Percentiles rank a stretch among this genome's conserved stretches.
These are phyloP conservation scores for Coccomyxa subellipsoidea DNA, from an alignment of 163 green algal genomes.

Conservation along the genomic window DNA sequence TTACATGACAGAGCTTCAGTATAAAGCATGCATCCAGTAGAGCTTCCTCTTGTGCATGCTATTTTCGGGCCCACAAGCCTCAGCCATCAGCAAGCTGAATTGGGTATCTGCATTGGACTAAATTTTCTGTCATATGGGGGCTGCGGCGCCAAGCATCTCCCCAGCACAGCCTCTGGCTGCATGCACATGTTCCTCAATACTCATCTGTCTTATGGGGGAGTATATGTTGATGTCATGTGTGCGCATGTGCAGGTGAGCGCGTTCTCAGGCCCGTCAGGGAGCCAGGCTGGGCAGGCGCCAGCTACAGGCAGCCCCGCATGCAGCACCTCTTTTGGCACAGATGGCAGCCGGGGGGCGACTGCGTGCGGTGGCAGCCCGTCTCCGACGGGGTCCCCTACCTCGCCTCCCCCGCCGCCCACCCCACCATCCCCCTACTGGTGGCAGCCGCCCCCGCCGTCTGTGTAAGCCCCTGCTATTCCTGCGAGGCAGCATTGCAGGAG, in stretches of 20 bases:
- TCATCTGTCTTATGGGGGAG: neutral
- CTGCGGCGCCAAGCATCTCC: no score
- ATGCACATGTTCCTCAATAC: no score
- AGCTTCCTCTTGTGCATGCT: no score
- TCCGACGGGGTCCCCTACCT: neutral
- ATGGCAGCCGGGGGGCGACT: neutral
- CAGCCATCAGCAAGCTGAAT: no score
- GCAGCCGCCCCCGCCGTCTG: neutral
- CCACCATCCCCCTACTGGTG: neutral
- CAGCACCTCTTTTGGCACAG: neutral
- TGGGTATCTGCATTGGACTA: no score
- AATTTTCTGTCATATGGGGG: no score
- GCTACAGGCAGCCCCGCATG: neutral
- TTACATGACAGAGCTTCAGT: no score
- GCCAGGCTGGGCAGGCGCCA: neutral
- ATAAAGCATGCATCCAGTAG: no score
- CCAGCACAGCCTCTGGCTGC: no score
- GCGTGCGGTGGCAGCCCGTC: neutral
- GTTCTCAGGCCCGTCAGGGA: neutral
- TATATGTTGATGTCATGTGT: neutral
- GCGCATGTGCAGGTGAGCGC: neutral
- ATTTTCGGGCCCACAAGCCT: no score
- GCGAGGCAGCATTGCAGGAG: no score
- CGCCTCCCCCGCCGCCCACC: neutral
- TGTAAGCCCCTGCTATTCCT: no score